Base-by-base conservation (phyloP, 1,139 yeast genomes). In the Suhomyces yuchorum region DNA sequence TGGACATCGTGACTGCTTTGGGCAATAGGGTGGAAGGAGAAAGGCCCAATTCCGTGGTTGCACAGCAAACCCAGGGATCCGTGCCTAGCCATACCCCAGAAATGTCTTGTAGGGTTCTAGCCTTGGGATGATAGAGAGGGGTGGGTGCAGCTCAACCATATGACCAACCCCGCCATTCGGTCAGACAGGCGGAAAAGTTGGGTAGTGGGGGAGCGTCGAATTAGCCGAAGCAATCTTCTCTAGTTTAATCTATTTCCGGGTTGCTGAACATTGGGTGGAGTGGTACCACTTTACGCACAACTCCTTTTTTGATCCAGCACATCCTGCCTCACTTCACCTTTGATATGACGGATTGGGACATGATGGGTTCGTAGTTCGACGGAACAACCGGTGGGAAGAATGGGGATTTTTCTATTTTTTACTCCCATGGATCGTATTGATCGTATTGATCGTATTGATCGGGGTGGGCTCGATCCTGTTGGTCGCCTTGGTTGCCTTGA, bases 221-320 rank as follows among this genome's bases (percentile, higher is more conserved):
- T n/a, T 22, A 37, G 39, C 39, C 39, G 39, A 37, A 37, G 39
- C 39, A 37, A 37, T 36, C 9, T 36, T 36, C 18, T 14, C 9
- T 7, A 20, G 18, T 22, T 36, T 37, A 22, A 14, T 23, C 20
- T 15, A 37, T 18, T 33, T 33, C 20, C 36, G 36, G 36, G 14
- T n/a, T 15, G 34, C 30, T 33, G 36, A 8, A 8, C 11, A 15
- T 11, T 33, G 5, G 14, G 20, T 18, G 7, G 37, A 35, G 39
- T 37, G 30, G 28, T n/a, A 22, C 30, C 30, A 37, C 30, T 37
- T 37, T 23, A 22, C 26, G 39, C 26, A 37, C 30, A 22, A 8
- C 30, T 37, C 39, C 30, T 23, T 23, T 22, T 37, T 22, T 14
- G 5, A 17, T 5, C 15, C 39, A 14, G n/a, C 17, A 20, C 39